Evolutionary conservation across 2,329 filamentous ascomycete species (phyloP).

Genomic region (Colletotrichum sublineola): DNA sequence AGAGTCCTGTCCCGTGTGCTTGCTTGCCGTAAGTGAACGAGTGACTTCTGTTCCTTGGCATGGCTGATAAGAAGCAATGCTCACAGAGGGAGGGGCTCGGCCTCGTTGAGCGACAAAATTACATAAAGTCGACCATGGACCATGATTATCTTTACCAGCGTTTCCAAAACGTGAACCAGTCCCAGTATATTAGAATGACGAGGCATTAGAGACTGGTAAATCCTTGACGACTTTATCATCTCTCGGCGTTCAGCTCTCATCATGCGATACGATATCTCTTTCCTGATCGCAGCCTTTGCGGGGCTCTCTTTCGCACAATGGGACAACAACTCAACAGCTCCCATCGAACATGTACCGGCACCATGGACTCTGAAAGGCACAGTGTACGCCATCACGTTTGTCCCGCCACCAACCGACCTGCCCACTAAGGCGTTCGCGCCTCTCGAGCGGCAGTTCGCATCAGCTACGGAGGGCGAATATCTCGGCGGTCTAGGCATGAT

Average conservation of each 20-base stretch:
- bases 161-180: too few relatives aligned
- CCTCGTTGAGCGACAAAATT: background rate
- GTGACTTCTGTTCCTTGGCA: background rate
- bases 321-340: constrained; percentile 35
- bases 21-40: constrained; percentile 12
- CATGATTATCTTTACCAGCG: too few relatives aligned
- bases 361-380: constrained; percentile 44
- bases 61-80: background rate
- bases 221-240: background rate
- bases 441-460: constrained; percentile 18
- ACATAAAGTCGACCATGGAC: background rate
- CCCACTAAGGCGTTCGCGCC: constrained; percentile 37
- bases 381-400: constrained; percentile 39
- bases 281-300: background rate
- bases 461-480: constrained; percentile 49
- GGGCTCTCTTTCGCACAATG: constrained; percentile 23
- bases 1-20: constrained; percentile 2
- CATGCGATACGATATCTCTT: constrained; percentile 7
- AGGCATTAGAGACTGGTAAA: background rate
- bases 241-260: background rate
- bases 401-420: constrained; percentile 24
- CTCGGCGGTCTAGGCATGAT: constrained; percentile 61
- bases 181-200: background rate
- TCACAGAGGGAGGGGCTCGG: background rate
- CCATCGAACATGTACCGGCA: constrained; percentile 36